Evolutionary conservation across 768 basidiomycete genomes (phyloP), one percentile per base, ranked within the genome.

Genomic region (Leucogyrophana mollusca): DNA sequence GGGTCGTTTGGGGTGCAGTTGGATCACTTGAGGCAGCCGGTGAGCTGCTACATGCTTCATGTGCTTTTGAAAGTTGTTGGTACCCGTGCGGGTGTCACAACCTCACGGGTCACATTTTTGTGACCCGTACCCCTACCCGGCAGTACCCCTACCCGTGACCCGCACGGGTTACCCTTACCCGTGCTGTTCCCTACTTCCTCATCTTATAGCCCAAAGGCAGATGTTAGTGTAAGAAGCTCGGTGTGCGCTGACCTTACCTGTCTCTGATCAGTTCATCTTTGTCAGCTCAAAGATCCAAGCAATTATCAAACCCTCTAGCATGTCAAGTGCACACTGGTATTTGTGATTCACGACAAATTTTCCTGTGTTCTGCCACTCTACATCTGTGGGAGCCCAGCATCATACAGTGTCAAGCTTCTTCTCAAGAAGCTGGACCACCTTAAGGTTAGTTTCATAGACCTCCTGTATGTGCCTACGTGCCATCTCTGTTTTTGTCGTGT

Each of bases 201-300:
- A 50, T 16, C 18, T 39, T 46, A 13, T 46, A 50, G 5, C 35
- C 30, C 23, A 34, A 20, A 20, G 11, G 13, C 45, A 18, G 30
- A n/a, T n/a, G n/a, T n/a, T n/a, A n/a, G n/a, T n/a, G n/a, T n/a
- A n/a, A n/a, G n/a, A n/a, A n/a, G n/a, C n/a, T n/a, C n/a, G n/a
- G n/a, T n/a, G n/a, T n/a, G n/a, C n/a, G n/a, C n/a, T n/a, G n/a
- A 22, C 47, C 62, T 34, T 41, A 68, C 68, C 61, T 3, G 59
- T 66, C 3, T 30, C 46, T 4, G 45, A 46, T 23, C 35, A 16
- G 38, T 54, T 54, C 27, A 46, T 40, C 42, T 59, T 59, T 11
- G 47, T 43, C 4, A 59, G 51, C 49, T 59, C 56, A 35, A 57
- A 58, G 17, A 60, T 40, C 11, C 43, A 52, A 8, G 33, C 11